phyloP scores from a whole-genome alignment of 345 rosid genomes.

The Hibiscus tridactylites region DNA sequence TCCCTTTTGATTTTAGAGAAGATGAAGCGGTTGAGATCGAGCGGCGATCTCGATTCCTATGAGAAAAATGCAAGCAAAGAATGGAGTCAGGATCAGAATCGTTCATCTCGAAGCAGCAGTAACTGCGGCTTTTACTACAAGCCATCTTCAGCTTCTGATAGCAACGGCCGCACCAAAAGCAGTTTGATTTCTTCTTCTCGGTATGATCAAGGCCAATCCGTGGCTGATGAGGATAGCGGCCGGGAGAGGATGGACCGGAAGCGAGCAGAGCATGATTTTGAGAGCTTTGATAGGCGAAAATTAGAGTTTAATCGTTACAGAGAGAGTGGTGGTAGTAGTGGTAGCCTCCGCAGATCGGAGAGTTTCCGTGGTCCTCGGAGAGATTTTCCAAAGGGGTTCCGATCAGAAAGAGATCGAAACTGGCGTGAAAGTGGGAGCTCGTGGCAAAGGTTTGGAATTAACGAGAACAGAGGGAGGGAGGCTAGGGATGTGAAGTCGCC shows the following conservation, averaged over 20 bases:
- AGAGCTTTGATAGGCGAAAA: conserved; percentile 51
- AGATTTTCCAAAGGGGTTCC: conserved; percentile 74
- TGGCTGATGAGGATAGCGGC: conserved; percentile 31
- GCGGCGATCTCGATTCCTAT: conserved; percentile 62
- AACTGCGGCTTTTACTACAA: conserved; percentile 36
- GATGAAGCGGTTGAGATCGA: conserved; percentile 85
- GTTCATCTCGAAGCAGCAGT: conserved; percentile 36
- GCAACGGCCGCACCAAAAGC: conserved; percentile 30
- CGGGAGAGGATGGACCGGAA: conserved; percentile 43
- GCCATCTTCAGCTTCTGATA: conserved; percentile 31
- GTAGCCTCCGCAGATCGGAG: conserved; percentile 56
- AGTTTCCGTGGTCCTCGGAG: conserved; percentile 60
- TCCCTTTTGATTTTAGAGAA: neutral
- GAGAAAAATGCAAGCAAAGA: conserved; percentile 42
- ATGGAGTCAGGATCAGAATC: conserved; percentile 32
- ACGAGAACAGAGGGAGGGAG: conserved; percentile 33
- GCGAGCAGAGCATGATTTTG: conserved; percentile 59
- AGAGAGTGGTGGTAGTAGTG: conserved; percentile 27
- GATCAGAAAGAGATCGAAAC: conserved; percentile 81
- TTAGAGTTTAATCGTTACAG: conserved; percentile 52
- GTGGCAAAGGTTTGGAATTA: conserved; percentile 67
- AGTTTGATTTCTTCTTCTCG: conserved; percentile 41
- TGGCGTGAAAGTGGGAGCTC: conserved; percentile 61
- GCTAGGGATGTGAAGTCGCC: conserved; percentile 46
- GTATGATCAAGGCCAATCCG: conserved; percentile 57